Evolutionary conservation across 2,329 filamentous ascomycete species (phyloP), one percentile per base, ranked within the genome.

Genomic region (Rachicladosporium sp.): DNA sequence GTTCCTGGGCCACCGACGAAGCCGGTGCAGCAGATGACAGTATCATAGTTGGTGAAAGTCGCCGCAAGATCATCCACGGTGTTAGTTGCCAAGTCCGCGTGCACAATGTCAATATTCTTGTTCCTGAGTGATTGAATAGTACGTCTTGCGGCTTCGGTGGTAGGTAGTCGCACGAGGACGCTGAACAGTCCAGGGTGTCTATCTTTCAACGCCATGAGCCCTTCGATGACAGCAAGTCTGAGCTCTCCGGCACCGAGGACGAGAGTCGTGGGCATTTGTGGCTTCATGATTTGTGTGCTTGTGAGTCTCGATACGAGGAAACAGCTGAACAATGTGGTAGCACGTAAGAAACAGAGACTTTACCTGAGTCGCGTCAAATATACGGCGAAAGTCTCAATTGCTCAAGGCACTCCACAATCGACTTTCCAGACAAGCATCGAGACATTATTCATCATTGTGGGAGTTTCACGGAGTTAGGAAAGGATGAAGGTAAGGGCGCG

Each of bases 191-290:
- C 57, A 10, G 45, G 40, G n/a, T 50, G 30, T 15, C 60, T 59
- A 31, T 59, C 50, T 0, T 69, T 64, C 46, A 78, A 71, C 0
- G 46, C 36, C 10, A 62, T 53, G 5, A 82, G 65, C 6, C 68
- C 62, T 29, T 65, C 54, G 10, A 81, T 59, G 42, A 82, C 63
- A 8, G 71, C 65, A 4, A 64, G 59, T 35, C 78, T 79, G 10
- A 82, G 70, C 60, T 82, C 78, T 41, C 77, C 78, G n/a, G 74
- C 73, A 38, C 79, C 78, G 41, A 83, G 60, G 35, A 82, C 64
- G 36, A 82, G 73, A 19, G 15, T 19, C 15, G 15, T 19, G 15
- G 15, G 15, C 15, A 19, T 19, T 19, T 19, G 15, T 19, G 15
- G 15, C 15, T 19, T 19, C 15, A 19, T 19, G 15, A 19, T 19